Percentiles rank a stretch among this genome's conserved stretches.
Conservation (phyloP, 768 basidiomycete genomes). For the Russula griseocarnosa region DNA sequence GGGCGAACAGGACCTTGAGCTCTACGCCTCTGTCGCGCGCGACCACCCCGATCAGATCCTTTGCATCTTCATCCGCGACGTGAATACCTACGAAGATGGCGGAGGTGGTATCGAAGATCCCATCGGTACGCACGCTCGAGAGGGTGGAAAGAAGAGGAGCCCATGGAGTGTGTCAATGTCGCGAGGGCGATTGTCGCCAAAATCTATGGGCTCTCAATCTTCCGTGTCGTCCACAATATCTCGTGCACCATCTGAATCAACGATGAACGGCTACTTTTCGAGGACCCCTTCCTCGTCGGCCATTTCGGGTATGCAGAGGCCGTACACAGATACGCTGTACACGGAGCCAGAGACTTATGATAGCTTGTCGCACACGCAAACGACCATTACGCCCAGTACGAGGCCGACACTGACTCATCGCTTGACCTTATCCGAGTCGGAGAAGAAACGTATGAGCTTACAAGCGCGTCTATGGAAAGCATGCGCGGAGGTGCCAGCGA, state of each 20-base stretch:
- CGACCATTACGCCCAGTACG: neutral
- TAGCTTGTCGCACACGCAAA: neutral
- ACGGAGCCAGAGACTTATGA: slow-evolving; percentile 20
- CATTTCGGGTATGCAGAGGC: neutral
- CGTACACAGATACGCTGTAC: slow-evolving; percentile 3
- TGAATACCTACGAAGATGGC: slow-evolving; percentile 39
- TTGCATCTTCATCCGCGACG: slow-evolving; percentile 82
- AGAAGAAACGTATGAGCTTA: slow-evolving; percentile 53
- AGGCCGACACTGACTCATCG: neutral
- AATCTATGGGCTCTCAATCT: slow-evolving; percentile 3
- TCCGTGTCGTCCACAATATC: slow-evolving; percentile 1
- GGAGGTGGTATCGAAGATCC: slow-evolving; percentile 53
- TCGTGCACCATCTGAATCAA: slow-evolving; percentile 3
- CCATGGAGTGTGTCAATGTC: slow-evolving; percentile 2
- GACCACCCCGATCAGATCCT: slow-evolving; percentile 67
- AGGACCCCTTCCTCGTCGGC: neutral
- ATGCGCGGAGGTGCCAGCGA: slow-evolving; percentile 51
- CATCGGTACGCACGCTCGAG: slow-evolving; percentile 42
- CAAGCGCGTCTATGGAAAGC: slow-evolving; percentile 64
- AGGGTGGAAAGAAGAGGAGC: slow-evolving; percentile 2
- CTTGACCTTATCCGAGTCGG: slow-evolving; percentile 44
- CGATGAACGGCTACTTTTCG: neutral
- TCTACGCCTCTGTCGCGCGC: slow-evolving; percentile 73
- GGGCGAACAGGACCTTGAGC: slow-evolving; percentile 92
- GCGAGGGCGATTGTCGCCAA: slow-evolving; percentile 13